A percentile compares a stretch with the other conserved stretches of the same genome.
phyloP scores from a whole-genome alignment of 1,139 yeast genomes.

The Eremothecium coryli region DNA sequence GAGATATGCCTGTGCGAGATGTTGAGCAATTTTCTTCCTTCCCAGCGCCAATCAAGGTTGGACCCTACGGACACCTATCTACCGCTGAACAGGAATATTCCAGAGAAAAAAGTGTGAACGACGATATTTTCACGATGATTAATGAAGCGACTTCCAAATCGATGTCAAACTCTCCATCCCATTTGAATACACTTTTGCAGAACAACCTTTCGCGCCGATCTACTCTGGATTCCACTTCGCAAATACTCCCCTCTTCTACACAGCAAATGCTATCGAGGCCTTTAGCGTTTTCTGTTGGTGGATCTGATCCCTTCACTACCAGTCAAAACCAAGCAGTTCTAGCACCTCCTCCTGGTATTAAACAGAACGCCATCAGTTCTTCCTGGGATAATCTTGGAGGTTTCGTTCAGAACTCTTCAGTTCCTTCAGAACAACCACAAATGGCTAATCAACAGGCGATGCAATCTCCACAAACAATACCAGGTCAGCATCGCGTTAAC shows the following conservation, averaged over 20 bases:
- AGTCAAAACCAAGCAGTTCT: slow-evolving; percentile 1
- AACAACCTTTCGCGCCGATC: not conserved
- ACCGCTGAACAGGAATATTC: slow-evolving; percentile 3
- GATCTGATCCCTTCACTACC: slow-evolving; percentile 2
- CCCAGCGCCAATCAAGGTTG: slow-evolving; percentile 15
- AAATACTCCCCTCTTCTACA: not conserved
- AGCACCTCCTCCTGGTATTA: slow-evolving; percentile 1
- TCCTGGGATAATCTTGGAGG: slow-evolving; percentile 6
- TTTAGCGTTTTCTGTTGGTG: slow-evolving; percentile 1
- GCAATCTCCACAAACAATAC: not conserved
- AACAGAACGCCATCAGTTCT: slow-evolving; percentile 3
- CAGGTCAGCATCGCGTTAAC: slow-evolving; percentile 2
- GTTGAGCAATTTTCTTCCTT: slow-evolving; percentile 23
- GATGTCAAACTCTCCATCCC: slow-evolving; percentile 10
- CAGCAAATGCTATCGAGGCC: not conserved
- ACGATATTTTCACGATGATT: slow-evolving; percentile 24
- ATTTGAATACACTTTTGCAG: slow-evolving; percentile 1
- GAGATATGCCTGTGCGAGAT: no score
- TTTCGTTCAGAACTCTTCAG: slow-evolving; percentile 7
- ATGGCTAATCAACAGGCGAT: not conserved
- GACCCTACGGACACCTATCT: slow-evolving; percentile 7
- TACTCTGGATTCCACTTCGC: not conserved
- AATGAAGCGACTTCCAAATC: slow-evolving; percentile 25
- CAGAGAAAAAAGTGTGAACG: slow-evolving; percentile 12
- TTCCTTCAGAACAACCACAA: slow-evolving; percentile 1